phyloP scores from a whole-genome alignment of 2,329 filamentous ascomycete genomes.

The Claviceps sp. region DNA sequence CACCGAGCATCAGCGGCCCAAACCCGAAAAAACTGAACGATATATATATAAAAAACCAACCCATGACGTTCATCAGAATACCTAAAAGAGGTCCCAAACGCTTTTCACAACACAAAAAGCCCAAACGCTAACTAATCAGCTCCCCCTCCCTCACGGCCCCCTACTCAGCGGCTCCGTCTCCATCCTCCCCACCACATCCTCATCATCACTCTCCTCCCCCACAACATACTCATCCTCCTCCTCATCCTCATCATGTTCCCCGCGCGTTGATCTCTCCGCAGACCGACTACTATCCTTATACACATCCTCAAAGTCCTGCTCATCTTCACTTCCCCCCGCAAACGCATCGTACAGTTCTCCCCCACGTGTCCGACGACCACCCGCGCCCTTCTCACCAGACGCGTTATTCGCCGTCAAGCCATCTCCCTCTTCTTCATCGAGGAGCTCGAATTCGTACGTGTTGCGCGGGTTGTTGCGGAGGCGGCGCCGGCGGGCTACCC shows the following conservation, averaged over 20 bases:
- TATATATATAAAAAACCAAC: too few relatives aligned
- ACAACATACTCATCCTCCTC: slow-evolving; percentile 33
- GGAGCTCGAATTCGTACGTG: slow-evolving; percentile 86
- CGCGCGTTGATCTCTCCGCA: slow-evolving; percentile 15
- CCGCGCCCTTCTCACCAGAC: slow-evolving; percentile 28
- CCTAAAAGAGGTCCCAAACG: too few relatives aligned
- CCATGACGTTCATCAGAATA: too few relatives aligned
- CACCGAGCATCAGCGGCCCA: too few relatives aligned
- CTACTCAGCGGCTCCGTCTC: slow-evolving; percentile 13
- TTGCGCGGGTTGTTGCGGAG: slow-evolving; percentile 62
- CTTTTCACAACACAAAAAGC: too few relatives aligned
- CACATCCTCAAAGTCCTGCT: slow-evolving; percentile 22
- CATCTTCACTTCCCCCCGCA: slow-evolving; percentile 71
- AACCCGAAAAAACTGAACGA: too few relatives aligned
- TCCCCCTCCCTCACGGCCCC: slow-evolving; percentile 1
- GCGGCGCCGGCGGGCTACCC: slow-evolving; percentile 62
- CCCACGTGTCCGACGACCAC: slow-evolving; percentile 45
- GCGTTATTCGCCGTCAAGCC: slow-evolving; percentile 26
- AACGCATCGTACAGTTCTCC: slow-evolving; percentile 97
- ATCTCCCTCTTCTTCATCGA: slow-evolving; percentile 67
- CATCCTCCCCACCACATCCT: slow-evolving; percentile 17
- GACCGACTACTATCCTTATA: slow-evolving; percentile 24
- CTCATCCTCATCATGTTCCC: slow-evolving; percentile 5
- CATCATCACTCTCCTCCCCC: slow-evolving; percentile 31
- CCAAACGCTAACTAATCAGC: background rate